These are phyloP conservation scores for Podospora bellae-mahoneyi DNA, from an alignment of 495 filamentous ascomycete species.

Conservation along the genomic window DNA sequence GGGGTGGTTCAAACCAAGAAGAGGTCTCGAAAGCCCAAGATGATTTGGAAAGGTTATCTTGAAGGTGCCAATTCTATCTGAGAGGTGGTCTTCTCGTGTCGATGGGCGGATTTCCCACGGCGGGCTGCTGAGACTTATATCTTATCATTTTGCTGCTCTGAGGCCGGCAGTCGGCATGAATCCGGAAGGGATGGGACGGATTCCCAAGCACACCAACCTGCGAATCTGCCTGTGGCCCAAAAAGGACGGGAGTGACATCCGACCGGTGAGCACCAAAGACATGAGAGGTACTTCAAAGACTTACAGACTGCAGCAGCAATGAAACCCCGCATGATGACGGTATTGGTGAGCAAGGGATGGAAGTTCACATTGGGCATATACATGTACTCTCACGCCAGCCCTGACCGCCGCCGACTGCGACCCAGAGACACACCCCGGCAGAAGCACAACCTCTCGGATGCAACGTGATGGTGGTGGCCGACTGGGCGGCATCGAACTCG, in stretches of 20 bases:
- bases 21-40: neutral
- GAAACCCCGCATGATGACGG: neutral
- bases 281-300: neutral
- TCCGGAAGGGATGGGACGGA: neutral
- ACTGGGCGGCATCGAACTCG: slow-evolving; percentile 17
- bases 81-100: neutral
- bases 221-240: neutral
- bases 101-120: neutral
- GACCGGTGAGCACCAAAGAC: slow-evolving; percentile 5
- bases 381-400: neutral
- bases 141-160: neutral
- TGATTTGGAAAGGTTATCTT: neutral
- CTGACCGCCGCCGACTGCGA: neutral
- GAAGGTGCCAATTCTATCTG: neutral
- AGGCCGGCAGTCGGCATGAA: neutral
- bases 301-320: slow-evolving; percentile 5
- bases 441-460: neutral
- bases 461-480: slow-evolving; percentile 18
- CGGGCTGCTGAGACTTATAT: neutral
- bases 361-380: neutral
- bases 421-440: neutral
- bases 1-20: neutral
- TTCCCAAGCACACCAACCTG: neutral
- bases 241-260: neutral
- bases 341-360: neutral